Evolutionary conservation across 2,329 filamentous ascomycete species (phyloP).

Genomic region (Xylaria sp.): DNA sequence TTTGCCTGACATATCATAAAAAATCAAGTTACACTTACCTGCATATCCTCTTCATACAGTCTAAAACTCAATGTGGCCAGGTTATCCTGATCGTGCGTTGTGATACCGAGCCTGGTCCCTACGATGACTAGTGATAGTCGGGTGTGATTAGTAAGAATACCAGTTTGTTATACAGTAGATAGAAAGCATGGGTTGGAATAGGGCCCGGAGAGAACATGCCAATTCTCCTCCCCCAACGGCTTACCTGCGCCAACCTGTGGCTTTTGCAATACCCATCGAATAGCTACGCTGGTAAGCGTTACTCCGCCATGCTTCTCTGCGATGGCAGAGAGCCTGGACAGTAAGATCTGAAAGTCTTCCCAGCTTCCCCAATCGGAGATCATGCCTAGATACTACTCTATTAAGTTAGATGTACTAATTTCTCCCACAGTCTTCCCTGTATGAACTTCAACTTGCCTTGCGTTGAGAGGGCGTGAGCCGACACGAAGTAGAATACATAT

Average conservation of each 20-base stretch:
- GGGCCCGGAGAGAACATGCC: not conserved
- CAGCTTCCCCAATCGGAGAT: slow-evolving; percentile 42
- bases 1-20: not conserved
- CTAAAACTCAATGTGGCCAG: slow-evolving; percentile 35
- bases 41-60: slow-evolving; percentile 35
- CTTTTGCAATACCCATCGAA: slow-evolving; percentile 44
- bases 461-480: slow-evolving; percentile 45
- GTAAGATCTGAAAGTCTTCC: slow-evolving; percentile 40
- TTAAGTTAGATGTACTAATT: not conserved
- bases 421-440: not conserved
- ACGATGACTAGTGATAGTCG: slow-evolving; percentile 37
- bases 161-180: no score
- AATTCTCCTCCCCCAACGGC: not conserved
- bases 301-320: slow-evolving; percentile 36
- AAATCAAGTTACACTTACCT: not conserved
- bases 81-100: slow-evolving; percentile 39
- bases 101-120: slow-evolving; percentile 41
- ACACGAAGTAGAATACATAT: slow-evolving; percentile 40
- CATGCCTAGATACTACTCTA: slow-evolving; percentile 41
- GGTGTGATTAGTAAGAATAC: not conserved
- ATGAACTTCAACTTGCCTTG: slow-evolving; percentile 32
- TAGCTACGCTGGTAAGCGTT: slow-evolving; percentile 41
- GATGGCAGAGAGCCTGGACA: slow-evolving; percentile 33
- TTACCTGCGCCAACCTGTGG: slow-evolving; percentile 40
- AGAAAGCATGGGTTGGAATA: not conserved